Base-by-base conservation (phyloP, 176 grass and related monocot genomes). In the Aegilops tauschii region DNA sequence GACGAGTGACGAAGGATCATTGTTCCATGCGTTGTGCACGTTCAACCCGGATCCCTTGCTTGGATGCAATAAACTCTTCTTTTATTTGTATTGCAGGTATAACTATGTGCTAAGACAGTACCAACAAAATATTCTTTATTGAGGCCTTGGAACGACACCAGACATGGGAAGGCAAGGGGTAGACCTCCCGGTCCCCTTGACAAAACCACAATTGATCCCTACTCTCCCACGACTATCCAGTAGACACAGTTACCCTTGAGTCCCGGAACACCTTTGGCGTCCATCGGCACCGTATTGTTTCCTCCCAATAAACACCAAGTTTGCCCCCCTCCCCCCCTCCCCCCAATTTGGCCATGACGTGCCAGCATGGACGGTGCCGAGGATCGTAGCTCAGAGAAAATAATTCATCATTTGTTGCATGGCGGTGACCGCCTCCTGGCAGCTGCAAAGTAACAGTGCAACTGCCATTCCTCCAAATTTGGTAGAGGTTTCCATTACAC, bases 191-290 rank as follows among this genome's bases (percentile, higher is more conserved):
- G 85, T 84, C 31, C 73, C 69, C 76, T 87, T 91, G 85, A 87
- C 89, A 17, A 91, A 91, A 91, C 89, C 89, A 91, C 84, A 20
- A 85, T 12, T 84, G 89, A 73, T 87, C 85, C 47, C 85, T 87
- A 5, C 89, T 76, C 89, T 77, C 11, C 85, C 89, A 6, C 4
- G 17, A 69, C 89, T 4, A 91, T 91, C 89, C 81, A 87, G 30
- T 91, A 91, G 4, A 91, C 89, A 7, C 35, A 76, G 37, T 91
- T 87, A 1, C 85, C 85, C 50, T 14, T 87, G 8, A 91, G 69
- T 20, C 76, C 81, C 1, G 31, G 49, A 25, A 88, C 70, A 34
- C 76, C 85, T 17, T 80, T 69, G 7, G 76, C 47, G 31, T 63
- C 76, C 89, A 91, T 80, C 0, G 81, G 61, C 14, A 91, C 76